Evolutionary conservation across 148 eudicot genomes (phyloP).

Genomic region (Camellia granthamiana): DNA sequence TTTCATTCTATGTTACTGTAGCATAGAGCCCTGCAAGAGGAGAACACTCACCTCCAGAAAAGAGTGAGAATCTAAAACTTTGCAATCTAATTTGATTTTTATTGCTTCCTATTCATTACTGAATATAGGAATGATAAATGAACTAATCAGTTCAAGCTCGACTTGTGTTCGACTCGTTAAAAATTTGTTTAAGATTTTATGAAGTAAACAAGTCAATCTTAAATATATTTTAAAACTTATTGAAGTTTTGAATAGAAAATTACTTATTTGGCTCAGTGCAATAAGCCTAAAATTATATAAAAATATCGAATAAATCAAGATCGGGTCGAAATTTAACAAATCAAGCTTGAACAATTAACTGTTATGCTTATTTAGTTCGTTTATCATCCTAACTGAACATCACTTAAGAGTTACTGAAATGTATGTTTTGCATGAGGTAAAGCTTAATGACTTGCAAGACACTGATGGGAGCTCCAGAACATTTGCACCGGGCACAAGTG

Average conservation of each 20-base stretch:
- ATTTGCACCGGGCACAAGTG: background rate
- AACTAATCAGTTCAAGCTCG: no score
- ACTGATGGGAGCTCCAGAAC: background rate
- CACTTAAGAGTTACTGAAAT: background rate
- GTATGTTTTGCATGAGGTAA: background rate
- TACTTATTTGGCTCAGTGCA: no score
- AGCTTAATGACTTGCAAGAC: background rate
- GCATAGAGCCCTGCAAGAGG: constrained; percentile 12
- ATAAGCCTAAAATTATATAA: no score
- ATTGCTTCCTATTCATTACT: background rate
- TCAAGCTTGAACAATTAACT: no score
- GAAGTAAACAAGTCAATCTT: no score
- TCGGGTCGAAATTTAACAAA: no score
- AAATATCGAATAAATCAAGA: no score
- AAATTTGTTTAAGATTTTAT: background rate
- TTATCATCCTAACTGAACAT: no score
- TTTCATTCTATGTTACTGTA: background rate
- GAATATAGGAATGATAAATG: background rate
- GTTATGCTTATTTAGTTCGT: no score
- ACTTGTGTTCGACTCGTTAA: background rate
- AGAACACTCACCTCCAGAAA: constrained; percentile 15
- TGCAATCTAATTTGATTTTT: background rate
- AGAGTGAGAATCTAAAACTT: background rate
- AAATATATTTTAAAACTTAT: no score
- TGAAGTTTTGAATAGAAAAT: no score